These are phyloP conservation scores for Lactarius deliciosus DNA, from an alignment of 768 basidiomycete species.

Conservation along the genomic window DNA sequence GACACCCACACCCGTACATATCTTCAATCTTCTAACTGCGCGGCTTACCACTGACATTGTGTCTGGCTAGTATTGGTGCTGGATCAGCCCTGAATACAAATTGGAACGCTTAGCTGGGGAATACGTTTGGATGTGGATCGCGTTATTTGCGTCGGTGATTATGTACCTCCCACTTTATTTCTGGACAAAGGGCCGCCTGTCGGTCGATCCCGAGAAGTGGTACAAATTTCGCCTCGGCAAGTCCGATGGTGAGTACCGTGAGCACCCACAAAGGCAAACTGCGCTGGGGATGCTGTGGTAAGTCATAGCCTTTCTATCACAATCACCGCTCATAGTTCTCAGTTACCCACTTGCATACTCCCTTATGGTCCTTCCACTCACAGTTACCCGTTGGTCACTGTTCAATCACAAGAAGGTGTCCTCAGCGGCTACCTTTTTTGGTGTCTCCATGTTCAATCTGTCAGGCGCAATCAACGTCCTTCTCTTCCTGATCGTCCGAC, in stretches of 20 bases:
- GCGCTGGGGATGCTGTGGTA: slow-evolving; percentile 35
- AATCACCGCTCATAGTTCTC: neutral
- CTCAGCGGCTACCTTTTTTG: slow-evolving; percentile 38
- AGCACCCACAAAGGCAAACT: slow-evolving; percentile 9
- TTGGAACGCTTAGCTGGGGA: slow-evolving; percentile 40
- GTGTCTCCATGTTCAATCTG: slow-evolving; percentile 37
- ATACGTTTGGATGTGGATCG: slow-evolving; percentile 48
- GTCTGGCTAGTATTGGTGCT: slow-evolving; percentile 40
- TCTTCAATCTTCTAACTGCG: neutral
- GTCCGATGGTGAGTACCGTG: slow-evolving; percentile 7
- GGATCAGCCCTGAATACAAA: slow-evolving; percentile 39
- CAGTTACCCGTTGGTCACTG: slow-evolving; percentile 43
- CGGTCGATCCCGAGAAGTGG: slow-evolving; percentile 36
- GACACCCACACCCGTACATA: slow-evolving; percentile 39
- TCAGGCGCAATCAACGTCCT: slow-evolving; percentile 43
- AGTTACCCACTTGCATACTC: slow-evolving; percentile 44
- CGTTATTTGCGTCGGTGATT: slow-evolving; percentile 37
- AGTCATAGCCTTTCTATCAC: neutral
- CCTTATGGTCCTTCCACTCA: slow-evolving; percentile 41
- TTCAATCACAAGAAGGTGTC: slow-evolving; percentile 34
- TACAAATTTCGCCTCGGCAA: slow-evolving; percentile 36
- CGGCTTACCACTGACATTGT: neutral
- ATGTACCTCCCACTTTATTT: slow-evolving; percentile 41
- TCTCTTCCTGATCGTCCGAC: slow-evolving; percentile 41
- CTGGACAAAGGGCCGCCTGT: slow-evolving; percentile 39